These are phyloP conservation scores for Adansonia gregorii DNA, from an alignment of 441 rosid genomes.

Conservation along the genomic window DNA sequence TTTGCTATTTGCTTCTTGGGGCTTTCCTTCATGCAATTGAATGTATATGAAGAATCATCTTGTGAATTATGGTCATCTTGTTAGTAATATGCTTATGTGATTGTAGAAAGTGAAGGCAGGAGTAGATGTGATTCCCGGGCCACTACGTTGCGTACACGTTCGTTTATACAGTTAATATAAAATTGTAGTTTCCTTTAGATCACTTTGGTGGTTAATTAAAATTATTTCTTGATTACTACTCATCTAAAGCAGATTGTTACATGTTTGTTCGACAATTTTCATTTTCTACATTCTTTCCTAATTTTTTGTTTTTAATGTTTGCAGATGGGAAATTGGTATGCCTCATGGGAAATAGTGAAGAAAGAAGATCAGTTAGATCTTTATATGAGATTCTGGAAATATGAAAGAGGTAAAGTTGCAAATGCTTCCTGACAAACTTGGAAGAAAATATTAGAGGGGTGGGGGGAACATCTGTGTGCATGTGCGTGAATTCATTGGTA, in stretches of 20 bases:
- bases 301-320: constrained; percentile 28
- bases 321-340: constrained; percentile 33
- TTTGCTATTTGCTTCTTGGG: neutral
- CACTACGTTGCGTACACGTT: neutral
- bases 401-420: constrained; percentile 7
- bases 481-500: neutral
- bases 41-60: neutral
- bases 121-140: neutral
- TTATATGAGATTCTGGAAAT: neutral
- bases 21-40: neutral
- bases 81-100: neutral
- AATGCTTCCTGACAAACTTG: constrained; percentile 3
- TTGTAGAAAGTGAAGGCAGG: neutral
- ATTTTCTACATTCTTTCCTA: constrained; percentile 28
- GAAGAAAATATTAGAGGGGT: neutral
- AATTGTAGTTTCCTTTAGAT: neutral
- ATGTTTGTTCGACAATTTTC: constrained; percentile 17
- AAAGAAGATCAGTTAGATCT: constrained; percentile 18
- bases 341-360: neutral
- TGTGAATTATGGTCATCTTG: neutral
- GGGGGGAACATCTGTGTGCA: neutral
- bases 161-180: neutral
- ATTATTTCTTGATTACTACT: neutral
- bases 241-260: neutral
- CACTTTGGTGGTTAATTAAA: constrained; percentile 5